Conservation (phyloP, 345 rosid genomes). For the Citrus hindsii region DNA sequence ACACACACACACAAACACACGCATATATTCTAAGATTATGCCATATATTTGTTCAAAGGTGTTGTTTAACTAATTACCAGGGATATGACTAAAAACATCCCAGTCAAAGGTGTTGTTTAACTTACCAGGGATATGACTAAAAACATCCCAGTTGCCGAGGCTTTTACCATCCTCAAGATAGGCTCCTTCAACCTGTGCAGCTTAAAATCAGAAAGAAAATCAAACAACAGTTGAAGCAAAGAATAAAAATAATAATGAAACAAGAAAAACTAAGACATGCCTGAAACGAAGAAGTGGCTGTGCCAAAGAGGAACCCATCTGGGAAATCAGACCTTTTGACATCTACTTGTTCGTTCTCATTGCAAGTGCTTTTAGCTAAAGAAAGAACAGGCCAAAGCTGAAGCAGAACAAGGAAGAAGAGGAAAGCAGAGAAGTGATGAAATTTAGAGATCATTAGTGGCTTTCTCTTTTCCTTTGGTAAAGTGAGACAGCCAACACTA, state of each 20-base stretch:
- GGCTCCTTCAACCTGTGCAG: conserved; percentile 48
- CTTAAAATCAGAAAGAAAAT: neutral
- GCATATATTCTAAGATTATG: too few relatives aligned
- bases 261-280: neutral
- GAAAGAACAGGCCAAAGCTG: neutral
- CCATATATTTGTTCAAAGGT: neutral
- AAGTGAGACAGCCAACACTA: neutral
- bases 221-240: neutral
- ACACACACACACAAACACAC: too few relatives aligned
- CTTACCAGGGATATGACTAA: conserved; percentile 37
- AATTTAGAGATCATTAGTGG: too few relatives aligned
- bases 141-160: conserved; percentile 54
- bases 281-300: conserved; percentile 23
- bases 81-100: conserved; percentile 44
- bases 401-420: neutral
- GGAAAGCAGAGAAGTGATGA: neutral
- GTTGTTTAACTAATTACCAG: conserved; percentile 18
- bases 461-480: neutral
- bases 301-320: conserved; percentile 23
- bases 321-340: conserved; percentile 21
- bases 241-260: neutral
- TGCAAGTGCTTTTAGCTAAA: neutral
- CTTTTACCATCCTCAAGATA: conserved; percentile 45
- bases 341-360: conserved; percentile 7
- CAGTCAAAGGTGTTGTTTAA: conserved; percentile 17